These are phyloP conservation scores for Vigna trinervia DNA, from an alignment of 306 rosid species.

Conservation along the genomic window DNA sequence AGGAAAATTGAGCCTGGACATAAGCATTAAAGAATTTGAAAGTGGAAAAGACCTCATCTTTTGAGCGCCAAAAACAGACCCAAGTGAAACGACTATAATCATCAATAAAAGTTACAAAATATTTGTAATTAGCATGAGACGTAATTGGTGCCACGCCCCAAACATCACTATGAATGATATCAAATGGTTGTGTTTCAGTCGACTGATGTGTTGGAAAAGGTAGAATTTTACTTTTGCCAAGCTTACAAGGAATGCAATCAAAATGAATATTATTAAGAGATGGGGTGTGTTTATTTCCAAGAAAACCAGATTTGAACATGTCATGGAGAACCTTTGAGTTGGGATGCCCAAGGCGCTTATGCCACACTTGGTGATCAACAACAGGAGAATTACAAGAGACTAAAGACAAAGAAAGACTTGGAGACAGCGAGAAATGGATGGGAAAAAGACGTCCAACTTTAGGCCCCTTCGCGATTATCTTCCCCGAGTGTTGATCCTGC, in stretches of 20 bases:
- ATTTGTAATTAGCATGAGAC: background rate
- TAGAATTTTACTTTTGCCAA: background rate
- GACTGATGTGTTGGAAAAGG: background rate
- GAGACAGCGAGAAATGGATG: background rate
- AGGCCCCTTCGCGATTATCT: too few relatives aligned
- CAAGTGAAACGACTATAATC: background rate
- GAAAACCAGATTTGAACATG: background rate
- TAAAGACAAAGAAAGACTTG: background rate
- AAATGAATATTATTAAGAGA: background rate
- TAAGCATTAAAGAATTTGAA: background rate
- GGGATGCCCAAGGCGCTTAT: background rate
- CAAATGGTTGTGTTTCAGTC: background rate
- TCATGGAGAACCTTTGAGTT: background rate
- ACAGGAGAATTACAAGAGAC: background rate
- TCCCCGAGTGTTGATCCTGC: too few relatives aligned
- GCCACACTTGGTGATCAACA: background rate
- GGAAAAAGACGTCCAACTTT: background rate
- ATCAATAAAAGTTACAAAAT: background rate
- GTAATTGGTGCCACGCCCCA: background rate
- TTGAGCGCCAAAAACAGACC: background rate
- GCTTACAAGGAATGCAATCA: background rate
- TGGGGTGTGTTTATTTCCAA: background rate
- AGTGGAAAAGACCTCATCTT: background rate
- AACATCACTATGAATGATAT: background rate
- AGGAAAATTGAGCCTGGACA: background rate